Base-by-base conservation (phyloP, 768 basidiomycete species). In the Leccinum subgranulosum region DNA sequence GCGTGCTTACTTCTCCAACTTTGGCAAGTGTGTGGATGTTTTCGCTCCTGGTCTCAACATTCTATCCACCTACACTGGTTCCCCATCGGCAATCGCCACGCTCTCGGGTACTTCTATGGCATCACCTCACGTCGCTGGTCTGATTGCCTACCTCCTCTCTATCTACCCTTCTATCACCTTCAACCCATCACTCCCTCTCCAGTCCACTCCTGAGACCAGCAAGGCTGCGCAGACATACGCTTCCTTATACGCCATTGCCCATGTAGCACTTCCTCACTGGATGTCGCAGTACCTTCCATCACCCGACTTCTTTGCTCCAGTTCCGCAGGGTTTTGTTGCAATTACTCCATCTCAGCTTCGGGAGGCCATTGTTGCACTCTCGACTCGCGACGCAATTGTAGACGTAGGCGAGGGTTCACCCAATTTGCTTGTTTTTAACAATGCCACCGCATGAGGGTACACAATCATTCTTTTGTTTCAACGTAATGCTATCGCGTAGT, bases 101-200 rank as follows among this genome's bases (percentile, higher is more conserved):
- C 83, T 97, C 63, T 93, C 91, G 1, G 93, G 93, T 45, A 94
- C 93, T 8, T 93, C 90, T 15, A 97, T 97, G 94, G 94, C 95
- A 14, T 91, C 91, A 7, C 96, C 96, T 48, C 94, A 96, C 76
- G 86, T 84, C 45, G 90, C 91, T 56, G 96, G 96, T 63, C 76
- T 97, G 54, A 76, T 92, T 52, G 95, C 95, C 12, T 98, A 98
- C 81, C 81, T 94, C 61, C 83, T 98, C 57, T 94, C 92, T 25
- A 81, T 96, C 67, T 90, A 94, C 76, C 90, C 89, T 4, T 85
- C 85, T 0, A 62, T 73, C 50, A 72, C 77, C 1, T 92, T 91
- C 71, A 68, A 84, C 70, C 87, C 88, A 17, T 54, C 62, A 5
- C 64, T 84, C 59, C 66, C 73, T 55, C 58, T 71, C 21, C 72